Percentiles rank a stretch among this genome's conserved stretches.
Conservation (phyloP, 345 rosid species). For the Hibiscus syriacus region DNA sequence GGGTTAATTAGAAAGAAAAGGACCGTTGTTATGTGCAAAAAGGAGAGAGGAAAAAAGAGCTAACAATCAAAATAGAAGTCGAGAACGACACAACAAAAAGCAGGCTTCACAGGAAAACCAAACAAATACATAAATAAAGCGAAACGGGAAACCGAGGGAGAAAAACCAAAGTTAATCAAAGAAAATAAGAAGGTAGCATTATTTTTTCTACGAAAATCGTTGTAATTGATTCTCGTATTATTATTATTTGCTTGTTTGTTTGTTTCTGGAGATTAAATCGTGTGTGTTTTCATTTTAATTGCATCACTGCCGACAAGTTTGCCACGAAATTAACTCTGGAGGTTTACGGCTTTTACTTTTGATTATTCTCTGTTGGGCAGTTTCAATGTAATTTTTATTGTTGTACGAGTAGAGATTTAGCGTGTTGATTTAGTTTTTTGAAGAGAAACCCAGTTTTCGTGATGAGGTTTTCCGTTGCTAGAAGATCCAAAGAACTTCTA, state of each 20-base stretch:
- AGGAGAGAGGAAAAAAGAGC: background rate
- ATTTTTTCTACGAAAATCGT: background rate
- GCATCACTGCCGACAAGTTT: too few species aligned
- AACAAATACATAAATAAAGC: background rate
- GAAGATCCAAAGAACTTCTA: too few species aligned
- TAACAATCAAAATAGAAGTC: slow-evolving; percentile 4
- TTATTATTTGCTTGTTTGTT: background rate
- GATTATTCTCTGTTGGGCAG: too few species aligned
- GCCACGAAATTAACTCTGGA: too few species aligned
- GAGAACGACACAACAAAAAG: background rate
- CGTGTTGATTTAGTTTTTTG: too few species aligned
- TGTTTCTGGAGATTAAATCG: background rate
- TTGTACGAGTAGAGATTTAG: too few species aligned
- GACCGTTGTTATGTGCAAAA: background rate
- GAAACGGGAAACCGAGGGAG: background rate
- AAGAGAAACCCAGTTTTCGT: too few species aligned
- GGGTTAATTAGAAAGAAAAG: background rate
- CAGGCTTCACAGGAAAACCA: background rate
- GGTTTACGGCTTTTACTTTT: too few species aligned
- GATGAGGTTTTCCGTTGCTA: too few species aligned
- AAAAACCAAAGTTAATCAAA: background rate
- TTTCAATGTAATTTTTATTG: too few species aligned
- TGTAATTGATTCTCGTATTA: background rate
- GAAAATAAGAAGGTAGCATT: slow-evolving; percentile 14
- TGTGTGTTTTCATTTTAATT: too few species aligned